Percentiles rank a stretch among this genome's conserved stretches.
Evolutionary conservation across 768 basidiomycete species (phyloP).

Genomic region (Cystoderma amianthinum): DNA sequence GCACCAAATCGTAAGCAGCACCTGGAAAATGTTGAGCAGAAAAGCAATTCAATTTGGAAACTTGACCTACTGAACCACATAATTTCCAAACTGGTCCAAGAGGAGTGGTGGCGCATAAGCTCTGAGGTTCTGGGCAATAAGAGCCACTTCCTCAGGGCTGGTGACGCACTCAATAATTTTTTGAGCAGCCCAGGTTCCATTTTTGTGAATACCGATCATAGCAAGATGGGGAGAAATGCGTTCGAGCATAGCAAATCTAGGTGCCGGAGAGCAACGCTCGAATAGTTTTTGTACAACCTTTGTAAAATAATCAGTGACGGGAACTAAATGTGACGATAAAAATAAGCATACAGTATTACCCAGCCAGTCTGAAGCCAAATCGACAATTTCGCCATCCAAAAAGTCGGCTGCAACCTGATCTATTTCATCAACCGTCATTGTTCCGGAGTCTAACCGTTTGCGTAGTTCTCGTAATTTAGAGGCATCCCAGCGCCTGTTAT

Average conservation of each 20-base stretch:
- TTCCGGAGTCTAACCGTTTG: conserved; percentile 89
- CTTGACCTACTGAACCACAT: conserved; percentile 76
- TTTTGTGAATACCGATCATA: conserved; percentile 98
- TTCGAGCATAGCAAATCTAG: conserved; percentile 88
- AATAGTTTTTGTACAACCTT: conserved; percentile 97
- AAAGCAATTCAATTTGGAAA: not conserved
- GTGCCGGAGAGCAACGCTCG: conserved; percentile 73
- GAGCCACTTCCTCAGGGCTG: conserved; percentile 75
- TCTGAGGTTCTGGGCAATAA: conserved; percentile 82
- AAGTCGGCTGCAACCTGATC: conserved; percentile 88
- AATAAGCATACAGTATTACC: conserved; percentile 75
- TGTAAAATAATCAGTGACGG: conserved; percentile 3
- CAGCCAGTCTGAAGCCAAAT: conserved; percentile 95
- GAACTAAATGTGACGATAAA: not conserved
- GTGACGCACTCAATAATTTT: conserved; percentile 97
- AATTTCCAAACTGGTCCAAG: conserved; percentile 90
- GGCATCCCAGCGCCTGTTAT: conserved; percentile 89
- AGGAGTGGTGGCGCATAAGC: conserved; percentile 92
- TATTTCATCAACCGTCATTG: conserved; percentile 77
- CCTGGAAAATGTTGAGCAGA: conserved; percentile 26
- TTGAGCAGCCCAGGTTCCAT: conserved; percentile 99
- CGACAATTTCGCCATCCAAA: conserved; percentile 90
- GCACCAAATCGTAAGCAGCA: conserved; percentile 88
- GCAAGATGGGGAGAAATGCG: conserved; percentile 90
- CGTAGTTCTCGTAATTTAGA: conserved; percentile 90